Evolutionary conservation across 2,329 filamentous ascomycete species (phyloP).

Genomic region (Nothophaeocryptopus gaeumannii): DNA sequence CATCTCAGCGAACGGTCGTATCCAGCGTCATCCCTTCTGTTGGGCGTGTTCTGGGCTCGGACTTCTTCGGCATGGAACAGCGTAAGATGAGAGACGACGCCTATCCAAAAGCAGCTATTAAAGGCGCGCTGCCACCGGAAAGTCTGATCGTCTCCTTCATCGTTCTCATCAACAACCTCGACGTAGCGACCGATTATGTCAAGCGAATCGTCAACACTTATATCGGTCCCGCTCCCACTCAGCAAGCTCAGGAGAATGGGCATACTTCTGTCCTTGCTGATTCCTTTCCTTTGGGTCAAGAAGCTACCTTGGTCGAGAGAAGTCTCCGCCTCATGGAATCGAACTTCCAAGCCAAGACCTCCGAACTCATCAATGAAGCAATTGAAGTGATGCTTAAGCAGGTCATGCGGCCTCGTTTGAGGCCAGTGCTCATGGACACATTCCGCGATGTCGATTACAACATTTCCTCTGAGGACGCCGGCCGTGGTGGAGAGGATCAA

Average conservation of each 20-base stretch:
- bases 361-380: slow-evolving; percentile 78
- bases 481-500: slow-evolving; percentile 50
- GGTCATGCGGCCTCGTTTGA: slow-evolving; percentile 79
- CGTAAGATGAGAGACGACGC: slow-evolving; percentile 96
- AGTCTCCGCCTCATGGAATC: slow-evolving; percentile 67
- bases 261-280: slow-evolving; percentile 39
- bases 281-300: slow-evolving; percentile 76
- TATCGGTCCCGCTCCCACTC: slow-evolving; percentile 41
- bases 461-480: slow-evolving; percentile 54
- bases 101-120: slow-evolving; percentile 75
- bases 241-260: slow-evolving; percentile 2
- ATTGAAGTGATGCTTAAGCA: slow-evolving; percentile 82
- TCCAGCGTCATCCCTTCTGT: slow-evolving; percentile 75
- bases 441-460: slow-evolving; percentile 92
- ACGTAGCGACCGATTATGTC: slow-evolving; percentile 88
- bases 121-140: slow-evolving; percentile 81
- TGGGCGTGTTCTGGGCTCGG: slow-evolving; percentile 74
- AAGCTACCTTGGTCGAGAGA: slow-evolving; percentile 66
- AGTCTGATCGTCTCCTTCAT: slow-evolving; percentile 85
- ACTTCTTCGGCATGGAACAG: slow-evolving; percentile 96
- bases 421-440: slow-evolving; percentile 79
- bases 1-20: slow-evolving; percentile 76
- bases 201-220: slow-evolving; percentile 75
- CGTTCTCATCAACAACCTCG: slow-evolving; percentile 91
- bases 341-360: slow-evolving; percentile 73